These are phyloP conservation scores for Bacterosira constricta DNA, from an alignment of 108 stramenopile genomes.

Conservation along the genomic window DNA sequence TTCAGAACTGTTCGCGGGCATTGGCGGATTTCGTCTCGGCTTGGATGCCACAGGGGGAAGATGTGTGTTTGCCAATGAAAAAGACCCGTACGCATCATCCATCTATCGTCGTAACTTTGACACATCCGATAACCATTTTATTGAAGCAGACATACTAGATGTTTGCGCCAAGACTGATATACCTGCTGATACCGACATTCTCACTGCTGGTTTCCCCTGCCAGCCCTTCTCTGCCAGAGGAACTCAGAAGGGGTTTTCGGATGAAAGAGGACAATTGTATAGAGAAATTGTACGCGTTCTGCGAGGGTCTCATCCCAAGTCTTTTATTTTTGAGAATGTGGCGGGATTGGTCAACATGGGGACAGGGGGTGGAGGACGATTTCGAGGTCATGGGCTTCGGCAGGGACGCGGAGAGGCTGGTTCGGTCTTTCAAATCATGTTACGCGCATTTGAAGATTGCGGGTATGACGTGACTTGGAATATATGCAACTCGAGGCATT, in stretches of 20 bases:
- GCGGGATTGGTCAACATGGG: slow-evolving; percentile 17
- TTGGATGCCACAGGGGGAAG: slow-evolving; percentile 23
- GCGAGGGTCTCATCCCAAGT: not conserved
- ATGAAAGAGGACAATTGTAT: slow-evolving; percentile 14
- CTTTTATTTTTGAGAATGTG: slow-evolving; percentile 39
- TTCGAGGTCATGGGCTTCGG: too few relatives aligned
- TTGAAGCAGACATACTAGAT: not conserved
- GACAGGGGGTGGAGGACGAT: slow-evolving; percentile 8
- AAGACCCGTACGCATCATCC: slow-evolving; percentile 17
- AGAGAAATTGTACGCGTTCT: slow-evolving; percentile 25
- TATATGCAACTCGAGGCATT: slow-evolving; percentile 12
- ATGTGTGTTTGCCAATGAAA: slow-evolving; percentile 29
- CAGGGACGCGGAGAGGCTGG: too few relatives aligned
- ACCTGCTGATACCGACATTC: slow-evolving; percentile 2
- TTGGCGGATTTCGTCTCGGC: slow-evolving; percentile 40
- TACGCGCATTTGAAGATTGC: slow-evolving; percentile 15
- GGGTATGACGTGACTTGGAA: slow-evolving; percentile 22
- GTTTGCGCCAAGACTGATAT: slow-evolving; percentile 28
- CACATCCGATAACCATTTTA: not conserved
- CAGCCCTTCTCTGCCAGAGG: slow-evolving; percentile 26
- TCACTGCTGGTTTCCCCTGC: slow-evolving; percentile 40
- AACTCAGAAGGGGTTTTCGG: slow-evolving; percentile 14
- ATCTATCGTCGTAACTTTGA: slow-evolving; percentile 31
- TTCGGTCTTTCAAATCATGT: slow-evolving; percentile 23
- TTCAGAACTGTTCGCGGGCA: slow-evolving; percentile 45